phyloP scores from a whole-genome alignment of 371 early-diverging fungal species.

The Mucor plumbeus region DNA sequence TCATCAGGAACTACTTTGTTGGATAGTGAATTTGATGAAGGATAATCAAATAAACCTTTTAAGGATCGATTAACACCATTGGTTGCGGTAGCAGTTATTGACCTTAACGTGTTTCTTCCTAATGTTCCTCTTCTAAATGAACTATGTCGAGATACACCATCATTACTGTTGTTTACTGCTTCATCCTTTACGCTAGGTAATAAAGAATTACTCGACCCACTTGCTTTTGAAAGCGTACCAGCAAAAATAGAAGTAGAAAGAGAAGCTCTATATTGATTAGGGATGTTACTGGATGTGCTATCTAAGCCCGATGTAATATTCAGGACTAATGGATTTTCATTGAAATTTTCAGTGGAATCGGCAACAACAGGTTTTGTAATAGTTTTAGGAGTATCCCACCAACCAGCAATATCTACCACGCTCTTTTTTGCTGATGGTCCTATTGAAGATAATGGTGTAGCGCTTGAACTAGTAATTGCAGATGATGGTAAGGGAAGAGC shows the following conservation, averaged over 20 bases:
- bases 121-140: slow-evolving; percentile 28
- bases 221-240: slow-evolving; percentile 21
- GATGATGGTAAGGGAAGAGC: slow-evolving; percentile 6
- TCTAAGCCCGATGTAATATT: slow-evolving; percentile 10
- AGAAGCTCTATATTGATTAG: slow-evolving; percentile 32
- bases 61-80: slow-evolving; percentile 24
- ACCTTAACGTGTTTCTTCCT: slow-evolving; percentile 25
- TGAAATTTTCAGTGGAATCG: not conserved
- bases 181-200: not conserved
- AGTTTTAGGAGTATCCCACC: slow-evolving; percentile 27
- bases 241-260: slow-evolving; percentile 24
- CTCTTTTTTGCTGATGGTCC: slow-evolving; percentile 9
- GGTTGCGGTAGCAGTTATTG: slow-evolving; percentile 23
- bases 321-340: slow-evolving; percentile 8
- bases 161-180: not conserved
- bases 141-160: slow-evolving; percentile 12
- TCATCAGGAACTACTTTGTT: slow-evolving; percentile 22
- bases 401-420: slow-evolving; percentile 24
- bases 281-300: slow-evolving; percentile 3
- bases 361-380: not conserved
- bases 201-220: not conserved
- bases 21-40: slow-evolving; percentile 17
- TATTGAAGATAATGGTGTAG: not conserved
- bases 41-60: slow-evolving; percentile 26
- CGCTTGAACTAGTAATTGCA: not conserved